Conservation (phyloP, 495 filamentous ascomycete species). For the Aspergillus sclerotioniger region DNA sequence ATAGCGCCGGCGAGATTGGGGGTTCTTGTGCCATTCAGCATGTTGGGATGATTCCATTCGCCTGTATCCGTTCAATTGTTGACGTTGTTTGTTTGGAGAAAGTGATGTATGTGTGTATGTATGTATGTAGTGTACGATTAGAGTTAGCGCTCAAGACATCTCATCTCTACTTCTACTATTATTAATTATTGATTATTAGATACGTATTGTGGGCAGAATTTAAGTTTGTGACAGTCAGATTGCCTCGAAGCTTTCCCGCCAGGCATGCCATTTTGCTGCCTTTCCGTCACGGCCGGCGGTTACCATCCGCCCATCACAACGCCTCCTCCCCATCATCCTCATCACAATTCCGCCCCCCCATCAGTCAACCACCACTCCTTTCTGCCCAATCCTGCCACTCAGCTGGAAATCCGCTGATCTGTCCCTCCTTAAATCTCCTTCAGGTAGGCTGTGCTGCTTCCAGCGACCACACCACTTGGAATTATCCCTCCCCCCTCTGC, state of each 20-base stretch:
- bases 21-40: constrained; percentile 5
- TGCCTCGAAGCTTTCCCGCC: background rate
- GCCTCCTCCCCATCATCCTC: background rate
- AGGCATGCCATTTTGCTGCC: no score
- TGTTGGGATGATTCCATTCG: constrained; percentile 3
- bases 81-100: background rate
- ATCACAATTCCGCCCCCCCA: background rate
- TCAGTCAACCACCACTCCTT: background rate
- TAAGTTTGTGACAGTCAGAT: background rate
- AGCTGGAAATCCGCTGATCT: background rate
- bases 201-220: no score
- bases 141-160: constrained; percentile 8
- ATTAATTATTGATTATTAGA: no score
- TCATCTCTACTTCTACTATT: constrained; percentile 8
- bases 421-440: background rate
- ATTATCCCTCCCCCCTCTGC: background rate
- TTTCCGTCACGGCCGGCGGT: constrained; percentile 4
- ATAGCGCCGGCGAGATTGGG: constrained; percentile 48
- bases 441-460: background rate
- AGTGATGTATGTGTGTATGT: background rate
- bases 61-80: background rate
- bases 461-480: no score
- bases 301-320: background rate
- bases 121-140: constrained; percentile 8
- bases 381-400: background rate